Conservation (phyloP, 768 basidiomycete species). For the Tylopilus plumbeoviolaceoides region DNA sequence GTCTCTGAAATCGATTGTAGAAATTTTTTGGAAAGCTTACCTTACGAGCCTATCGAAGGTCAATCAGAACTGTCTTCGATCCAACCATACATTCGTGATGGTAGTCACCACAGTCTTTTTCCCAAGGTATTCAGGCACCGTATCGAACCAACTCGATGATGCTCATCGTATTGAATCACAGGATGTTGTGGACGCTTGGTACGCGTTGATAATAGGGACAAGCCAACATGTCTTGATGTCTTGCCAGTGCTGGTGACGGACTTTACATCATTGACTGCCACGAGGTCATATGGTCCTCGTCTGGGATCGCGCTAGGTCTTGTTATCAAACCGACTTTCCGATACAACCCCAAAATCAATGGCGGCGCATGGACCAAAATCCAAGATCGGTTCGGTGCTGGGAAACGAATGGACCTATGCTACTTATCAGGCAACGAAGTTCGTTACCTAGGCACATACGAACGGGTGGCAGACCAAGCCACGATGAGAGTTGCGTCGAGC, state of each 20-base stretch:
- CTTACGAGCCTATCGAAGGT: constrained; percentile 12
- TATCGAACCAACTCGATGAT: neutral
- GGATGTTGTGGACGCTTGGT: constrained; percentile 8
- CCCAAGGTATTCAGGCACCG: constrained; percentile 14
- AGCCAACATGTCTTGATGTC: neutral
- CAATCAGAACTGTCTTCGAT: constrained; percentile 12
- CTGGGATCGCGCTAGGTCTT: too few species aligned
- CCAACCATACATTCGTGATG: neutral
- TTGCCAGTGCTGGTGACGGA: constrained; percentile 2
- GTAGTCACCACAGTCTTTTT: too few species aligned
- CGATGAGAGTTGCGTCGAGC: constrained; percentile 13
- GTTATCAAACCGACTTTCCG: too few species aligned
- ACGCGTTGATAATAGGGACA: neutral
- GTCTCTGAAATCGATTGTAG: constrained; percentile 18
- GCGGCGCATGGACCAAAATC: constrained; percentile 17
- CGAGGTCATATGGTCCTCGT: too few species aligned
- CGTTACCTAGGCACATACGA: constrained; percentile 29
- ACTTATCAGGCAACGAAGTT: neutral
- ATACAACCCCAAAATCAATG: too few species aligned
- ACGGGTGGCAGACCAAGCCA: constrained; percentile 8
- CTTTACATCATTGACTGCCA: constrained; percentile 9
- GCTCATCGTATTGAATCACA: constrained; percentile 3
- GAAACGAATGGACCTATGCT: constrained; percentile 21
- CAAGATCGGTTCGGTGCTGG: constrained; percentile 7
- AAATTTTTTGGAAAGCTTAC: neutral